Conservation (phyloP, 2,329 filamentous ascomycete species). For the Neurospora sp. region DNA sequence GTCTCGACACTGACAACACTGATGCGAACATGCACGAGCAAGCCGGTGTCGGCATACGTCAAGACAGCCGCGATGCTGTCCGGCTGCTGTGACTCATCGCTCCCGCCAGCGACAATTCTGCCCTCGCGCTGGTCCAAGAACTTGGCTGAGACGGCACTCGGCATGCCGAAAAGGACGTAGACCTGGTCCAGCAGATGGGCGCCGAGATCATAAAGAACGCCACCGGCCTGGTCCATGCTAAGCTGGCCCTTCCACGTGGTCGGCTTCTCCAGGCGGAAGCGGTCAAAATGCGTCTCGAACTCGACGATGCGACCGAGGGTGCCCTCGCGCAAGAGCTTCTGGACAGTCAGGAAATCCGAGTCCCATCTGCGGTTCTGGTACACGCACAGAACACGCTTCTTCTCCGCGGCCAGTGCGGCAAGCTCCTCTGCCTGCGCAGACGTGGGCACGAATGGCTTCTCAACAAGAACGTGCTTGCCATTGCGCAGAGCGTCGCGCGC, state of each 20-base stretch:
- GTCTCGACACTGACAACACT: slow-evolving; percentile 59
- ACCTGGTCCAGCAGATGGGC: slow-evolving; percentile 70
- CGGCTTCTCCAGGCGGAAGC: slow-evolving; percentile 52
- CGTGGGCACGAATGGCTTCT: slow-evolving; percentile 75
- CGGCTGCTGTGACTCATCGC: slow-evolving; percentile 35
- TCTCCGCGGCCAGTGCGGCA: slow-evolving; percentile 41
- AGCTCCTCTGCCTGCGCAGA: slow-evolving; percentile 57
- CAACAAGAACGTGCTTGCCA: slow-evolving; percentile 70
- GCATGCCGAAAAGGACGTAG: slow-evolving; percentile 60
- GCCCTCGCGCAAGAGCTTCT: slow-evolving; percentile 48
- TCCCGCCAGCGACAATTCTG: slow-evolving; percentile 19
- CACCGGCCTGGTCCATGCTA: slow-evolving; percentile 50
- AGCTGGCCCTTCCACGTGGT: slow-evolving; percentile 57
- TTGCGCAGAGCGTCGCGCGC: slow-evolving; percentile 54
- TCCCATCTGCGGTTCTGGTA: slow-evolving; percentile 75
- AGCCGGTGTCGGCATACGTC: slow-evolving; percentile 49
- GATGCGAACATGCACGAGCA: slow-evolving; percentile 61
- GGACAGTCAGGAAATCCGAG: slow-evolving; percentile 63
- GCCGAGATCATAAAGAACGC: slow-evolving; percentile 64
- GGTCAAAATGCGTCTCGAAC: slow-evolving; percentile 74
- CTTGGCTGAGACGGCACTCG: slow-evolving; percentile 56
- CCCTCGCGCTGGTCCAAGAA: slow-evolving; percentile 56
- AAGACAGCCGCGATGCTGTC: slow-evolving; percentile 56
- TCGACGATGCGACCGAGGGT: slow-evolving; percentile 63
- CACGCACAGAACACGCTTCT: slow-evolving; percentile 49